A percentile compares a stretch with the other conserved stretches of the same genome.
These are phyloP conservation scores for Neurospora tetrasperma DNA, from an alignment of 495 filamentous ascomycete species.

Conservation along the genomic window DNA sequence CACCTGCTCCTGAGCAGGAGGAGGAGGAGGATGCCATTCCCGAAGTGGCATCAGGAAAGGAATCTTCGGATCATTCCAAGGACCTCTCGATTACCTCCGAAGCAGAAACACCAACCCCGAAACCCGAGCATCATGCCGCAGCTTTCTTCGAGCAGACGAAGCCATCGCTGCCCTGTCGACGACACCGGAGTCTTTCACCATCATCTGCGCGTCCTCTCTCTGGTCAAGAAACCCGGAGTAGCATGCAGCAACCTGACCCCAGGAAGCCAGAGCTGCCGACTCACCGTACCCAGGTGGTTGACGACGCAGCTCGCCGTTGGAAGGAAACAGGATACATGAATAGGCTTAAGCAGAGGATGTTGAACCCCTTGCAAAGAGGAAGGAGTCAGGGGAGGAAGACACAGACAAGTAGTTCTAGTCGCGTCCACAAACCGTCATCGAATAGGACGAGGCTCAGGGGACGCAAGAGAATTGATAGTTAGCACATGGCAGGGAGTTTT, in stretches of 20 bases:
- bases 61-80: conserved; percentile 8
- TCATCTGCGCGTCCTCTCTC: conserved; percentile 20
- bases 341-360: conserved; percentile 16
- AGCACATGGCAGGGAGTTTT: conserved; percentile 12
- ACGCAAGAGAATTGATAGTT: conserved; percentile 20
- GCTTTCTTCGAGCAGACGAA: conserved; percentile 23
- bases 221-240: conserved; percentile 6
- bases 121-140: conserved; percentile 19
- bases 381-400: conserved; percentile 24
- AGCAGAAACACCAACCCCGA: conserved; percentile 31
- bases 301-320: not conserved
- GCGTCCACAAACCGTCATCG: conserved; percentile 30
- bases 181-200: conserved; percentile 23
- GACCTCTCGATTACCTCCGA: conserved; percentile 11
- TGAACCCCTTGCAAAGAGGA: conserved; percentile 19
- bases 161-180: conserved; percentile 16
- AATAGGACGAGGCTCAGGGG: conserved; percentile 25
- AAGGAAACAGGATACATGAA: not conserved
- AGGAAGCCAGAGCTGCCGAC: conserved; percentile 9
- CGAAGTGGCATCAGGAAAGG: conserved; percentile 2
- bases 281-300: not conserved
- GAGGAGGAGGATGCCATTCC: conserved; percentile 6
- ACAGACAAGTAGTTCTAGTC: conserved; percentile 10
- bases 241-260: conserved; percentile 13
- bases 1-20: conserved; percentile 11